Base-by-base conservation (phyloP, 352 stramenopile species). In the Phytophthora sp. region DNA sequence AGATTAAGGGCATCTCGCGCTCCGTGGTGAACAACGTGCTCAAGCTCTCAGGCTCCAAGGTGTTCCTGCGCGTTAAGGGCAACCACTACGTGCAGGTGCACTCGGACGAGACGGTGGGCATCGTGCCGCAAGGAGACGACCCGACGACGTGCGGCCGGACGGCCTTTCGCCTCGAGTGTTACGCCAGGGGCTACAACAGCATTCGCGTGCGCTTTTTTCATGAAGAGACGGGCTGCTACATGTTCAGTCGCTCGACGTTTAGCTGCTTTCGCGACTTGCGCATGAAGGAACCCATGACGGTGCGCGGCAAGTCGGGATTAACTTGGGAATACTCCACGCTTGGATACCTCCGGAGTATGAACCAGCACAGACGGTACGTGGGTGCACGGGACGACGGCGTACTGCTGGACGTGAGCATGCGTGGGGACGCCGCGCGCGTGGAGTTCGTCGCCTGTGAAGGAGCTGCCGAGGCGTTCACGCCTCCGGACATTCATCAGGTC, bases 331-430 rank as follows among this genome's bases (percentile, higher is more conserved):
- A 94, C 52, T 94, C 85, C 24, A 88, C 85, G 3, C 74, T 90
- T 1, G 87, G 87, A 16, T 82, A 93, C 57, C 74, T 95, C 29
- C 86, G 91, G 63, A 95, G 87, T 70, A 94, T 95, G 87, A 95
- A 94, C 73, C 88, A 96, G 71, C 88, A 96, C 54, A 84, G 88
- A 39, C 80, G 88, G 36, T 96, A 94, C 62, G 82, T 96, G 20
- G 88, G 86, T 26, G 74, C 84, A 38, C 83, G 86, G 2, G 73
- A 91, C 27, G 86, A 96, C 55, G 71, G 76, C 24, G 63, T 94
- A 29, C 61, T 96, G 21, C 57, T 94, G 23, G 88, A 96, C 46
- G 86, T 96, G 69, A 94, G 86, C 62, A 94, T 94, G 82, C 83
- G 88, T 16, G 87, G 86, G n/a, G 84, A 93, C 44, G 88, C 88